phyloP scores from a whole-genome alignment of 1,284 basidiomycete species.

The Malassezia dermatis region DNA sequence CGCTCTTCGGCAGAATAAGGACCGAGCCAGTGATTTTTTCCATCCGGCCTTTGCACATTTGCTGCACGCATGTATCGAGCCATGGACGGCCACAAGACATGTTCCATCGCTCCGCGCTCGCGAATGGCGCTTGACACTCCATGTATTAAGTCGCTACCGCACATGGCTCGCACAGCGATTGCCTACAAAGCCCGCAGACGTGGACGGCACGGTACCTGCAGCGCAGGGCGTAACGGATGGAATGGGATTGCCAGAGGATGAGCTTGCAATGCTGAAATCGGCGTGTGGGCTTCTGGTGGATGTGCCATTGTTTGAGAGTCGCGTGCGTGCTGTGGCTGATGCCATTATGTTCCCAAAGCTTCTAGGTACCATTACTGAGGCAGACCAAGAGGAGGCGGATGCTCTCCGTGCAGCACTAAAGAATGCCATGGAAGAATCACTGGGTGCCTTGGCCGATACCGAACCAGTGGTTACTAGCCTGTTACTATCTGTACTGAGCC shows the following conservation, averaged over 20 bases:
- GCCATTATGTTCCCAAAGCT: constrained; percentile 9
- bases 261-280: not conserved
- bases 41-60: constrained; percentile 11
- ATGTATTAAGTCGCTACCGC: constrained; percentile 36
- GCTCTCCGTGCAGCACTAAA: not conserved
- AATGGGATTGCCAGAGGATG: not conserved
- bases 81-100: constrained; percentile 30
- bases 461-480: constrained; percentile 2
- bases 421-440: constrained; percentile 13
- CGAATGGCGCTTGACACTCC: constrained; percentile 40
- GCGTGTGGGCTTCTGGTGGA: constrained; percentile 3
- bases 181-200: not conserved
- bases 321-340: constrained; percentile 1
- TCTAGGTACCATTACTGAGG: not conserved
- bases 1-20: constrained; percentile 1
- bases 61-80: constrained; percentile 21
- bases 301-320: constrained; percentile 6
- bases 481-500: constrained; percentile 56
- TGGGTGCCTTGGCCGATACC: not conserved
- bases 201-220: not conserved
- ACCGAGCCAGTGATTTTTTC: constrained; percentile 9
- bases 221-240: not conserved
- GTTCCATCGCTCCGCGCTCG: constrained; percentile 28
- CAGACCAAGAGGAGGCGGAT: not conserved
- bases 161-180: constrained; percentile 25